Base-by-base conservation (phyloP, 1,139 yeast species). In the Candida gigantensis region DNA sequence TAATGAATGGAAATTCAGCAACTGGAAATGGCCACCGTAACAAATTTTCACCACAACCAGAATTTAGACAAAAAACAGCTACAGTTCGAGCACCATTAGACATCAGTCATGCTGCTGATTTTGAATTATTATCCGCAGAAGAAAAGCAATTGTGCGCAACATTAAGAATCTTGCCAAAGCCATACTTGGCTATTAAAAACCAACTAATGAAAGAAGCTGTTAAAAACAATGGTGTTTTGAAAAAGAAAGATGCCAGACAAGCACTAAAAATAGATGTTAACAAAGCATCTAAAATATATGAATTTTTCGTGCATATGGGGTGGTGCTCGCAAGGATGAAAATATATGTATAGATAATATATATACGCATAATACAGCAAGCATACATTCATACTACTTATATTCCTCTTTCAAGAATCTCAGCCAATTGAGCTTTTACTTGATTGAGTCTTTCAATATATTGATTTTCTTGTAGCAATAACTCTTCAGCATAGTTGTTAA, bases 171-270 rank as follows among this genome's bases (percentile, higher is more conserved):
- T 64, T 85, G 43, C 98, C 99, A 9, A 92, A 92, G 57, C 96
- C 97, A 2, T 92, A 90, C 55, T 67, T 94, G 46, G 96, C 95
- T 2, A 87, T 92, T 46, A 92, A 92, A 56, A 95, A 88, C 56
- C 82, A 89, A n/a, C 63, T 92, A 40, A 88, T 92, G 71, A 78
- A 94, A 50, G 97, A 90, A 55, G 79, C 95, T 19, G 68, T 90
- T 26, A 80, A 87, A 47, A 83, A 86, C 30, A 95, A 95, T 31
- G 97, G 97, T 6, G 63, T 75, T 5, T 62, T 92, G 53, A 86
- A 86, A 64, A 84, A 85, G 62, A 84, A 86, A 53, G 84, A 85
- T 30, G 94, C 95, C 6, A 74, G 90, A 49, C 96, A 84, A 44
- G 66, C 89, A 41, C 64, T 88, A 41, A 86, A 88, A 53, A 83